Conservation (phyloP, 352 stramenopile genomes). For the Discostella stelligera region DNA sequence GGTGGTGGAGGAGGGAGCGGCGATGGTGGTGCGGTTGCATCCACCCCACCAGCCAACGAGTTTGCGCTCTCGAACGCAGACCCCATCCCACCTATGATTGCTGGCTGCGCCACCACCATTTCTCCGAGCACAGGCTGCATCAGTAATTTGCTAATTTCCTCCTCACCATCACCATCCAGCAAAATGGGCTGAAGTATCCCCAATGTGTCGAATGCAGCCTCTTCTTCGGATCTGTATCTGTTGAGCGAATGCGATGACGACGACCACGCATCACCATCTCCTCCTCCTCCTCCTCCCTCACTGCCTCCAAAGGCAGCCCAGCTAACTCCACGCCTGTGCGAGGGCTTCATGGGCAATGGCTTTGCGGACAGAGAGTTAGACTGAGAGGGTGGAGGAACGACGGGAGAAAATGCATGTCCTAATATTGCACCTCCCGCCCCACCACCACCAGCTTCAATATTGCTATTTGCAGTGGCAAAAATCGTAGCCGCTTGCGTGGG, state of each 20-base stretch:
- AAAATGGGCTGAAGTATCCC: constrained; percentile 55
- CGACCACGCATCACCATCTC: background rate
- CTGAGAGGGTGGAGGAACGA: background rate
- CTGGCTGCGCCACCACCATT: background rate
- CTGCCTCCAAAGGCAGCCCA: constrained; percentile 38
- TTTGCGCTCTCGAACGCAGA: constrained; percentile 5
- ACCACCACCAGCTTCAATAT: background rate
- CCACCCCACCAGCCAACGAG: background rate
- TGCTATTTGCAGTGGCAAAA: background rate
- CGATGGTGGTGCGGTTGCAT: background rate
- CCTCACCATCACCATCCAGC: constrained; percentile 13
- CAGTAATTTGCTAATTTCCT: background rate
- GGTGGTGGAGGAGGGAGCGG: constrained; percentile 5
- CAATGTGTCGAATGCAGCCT: constrained; percentile 44
- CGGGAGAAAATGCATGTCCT: background rate
- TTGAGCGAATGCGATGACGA: constrained; percentile 13
- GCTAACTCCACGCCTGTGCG: constrained; percentile 34
- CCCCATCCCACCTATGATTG: constrained; percentile 1
- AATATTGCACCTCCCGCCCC: background rate
- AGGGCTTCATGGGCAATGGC: constrained; percentile 5
- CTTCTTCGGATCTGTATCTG: constrained; percentile 34
- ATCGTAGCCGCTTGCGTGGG: background rate
- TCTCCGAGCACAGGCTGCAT: constrained; percentile 28
- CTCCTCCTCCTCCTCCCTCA: background rate
- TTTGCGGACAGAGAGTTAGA: background rate